These are phyloP conservation scores for Amanita polypyramis DNA, from an alignment of 768 basidiomycete genomes.

Conservation along the genomic window DNA sequence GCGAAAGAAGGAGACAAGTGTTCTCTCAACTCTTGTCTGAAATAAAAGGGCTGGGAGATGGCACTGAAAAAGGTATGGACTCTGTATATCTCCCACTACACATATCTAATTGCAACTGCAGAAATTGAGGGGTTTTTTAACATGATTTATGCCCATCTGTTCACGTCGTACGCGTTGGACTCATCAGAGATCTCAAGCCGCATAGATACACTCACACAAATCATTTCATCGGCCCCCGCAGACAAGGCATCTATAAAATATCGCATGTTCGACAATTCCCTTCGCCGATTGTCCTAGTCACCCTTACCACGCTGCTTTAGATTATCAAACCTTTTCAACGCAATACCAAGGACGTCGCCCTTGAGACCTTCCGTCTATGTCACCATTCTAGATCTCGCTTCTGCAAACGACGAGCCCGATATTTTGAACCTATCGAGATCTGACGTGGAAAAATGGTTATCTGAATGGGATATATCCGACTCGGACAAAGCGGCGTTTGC, in stretches of 20 bases:
- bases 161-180: constrained; percentile 44
- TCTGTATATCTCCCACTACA: not conserved
- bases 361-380: constrained; percentile 45
- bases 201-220: constrained; percentile 37
- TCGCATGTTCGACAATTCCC: constrained; percentile 47
- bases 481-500: constrained; percentile 59
- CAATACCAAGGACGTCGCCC: constrained; percentile 53
- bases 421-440: constrained; percentile 46
- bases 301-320: constrained; percentile 25
- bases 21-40: constrained; percentile 52
- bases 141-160: constrained; percentile 63
- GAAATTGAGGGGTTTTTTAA: constrained; percentile 86
- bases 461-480: constrained; percentile 55
- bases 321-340: constrained; percentile 76
- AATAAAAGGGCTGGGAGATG: constrained; percentile 64
- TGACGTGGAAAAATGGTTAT: constrained; percentile 67
- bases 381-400: constrained; percentile 49
- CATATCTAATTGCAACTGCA: constrained; percentile 10
- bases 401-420: constrained; percentile 49
- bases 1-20: constrained; percentile 38
- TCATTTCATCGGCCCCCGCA: constrained; percentile 43
- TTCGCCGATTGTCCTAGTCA: constrained; percentile 6
- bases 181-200: constrained; percentile 45
- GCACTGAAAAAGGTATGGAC: constrained; percentile 58
- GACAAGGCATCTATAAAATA: constrained; percentile 56